Base-by-base conservation (phyloP, 345 rosid species). In the Murraya paniculata region DNA sequence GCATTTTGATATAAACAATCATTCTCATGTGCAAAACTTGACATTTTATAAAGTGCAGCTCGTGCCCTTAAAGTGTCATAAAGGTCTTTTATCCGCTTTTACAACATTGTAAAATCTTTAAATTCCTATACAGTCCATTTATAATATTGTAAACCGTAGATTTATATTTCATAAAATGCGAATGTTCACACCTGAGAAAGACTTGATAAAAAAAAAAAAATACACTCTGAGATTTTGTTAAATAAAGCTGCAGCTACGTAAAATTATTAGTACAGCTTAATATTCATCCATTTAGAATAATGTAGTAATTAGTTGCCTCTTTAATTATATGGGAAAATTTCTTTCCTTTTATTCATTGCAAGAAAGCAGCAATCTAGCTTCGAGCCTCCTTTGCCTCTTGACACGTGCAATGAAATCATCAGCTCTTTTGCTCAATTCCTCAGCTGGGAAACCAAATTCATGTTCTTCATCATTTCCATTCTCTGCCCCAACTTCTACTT, bases 321-420 rank as follows among this genome's bases (percentile, higher is more conserved):
- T 11, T 58, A 6, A 58, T 58, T 33, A 33, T 33, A 39, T 6
- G 45, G 41, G 68, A 33, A 64, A 31, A 31, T 0, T 5, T 6
- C 19, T 9, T 31, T 18, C 41, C 48, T 14, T 28, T 21, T 13
- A 65, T 65, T 38, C 70, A 66, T 25, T 8, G 25, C 50, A 2
- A 73, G 45, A 62, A 71, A 66, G 57, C 64, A 77, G 57, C 8
- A 80, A 14, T 41, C 45, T 77, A 55, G 84, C 91, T 82, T 90
- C 96, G 59, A 86, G 83, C 82, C 78, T 86, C 76, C 92, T 83
- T 75, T 82, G 87, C 62, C 83, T 84, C 72, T 91, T 90, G 68
- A 90, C 88, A 73, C 91, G 84, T 66, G 91, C 90, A 71, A 91
- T 91, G 78, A 91, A 83, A 77, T 91, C 90, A 73, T 89, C 92